Evolutionary conservation across 805 yeast genomes (phyloP), one percentile per base, ranked within the genome.

Genomic region (Spathaspora sp.): DNA sequence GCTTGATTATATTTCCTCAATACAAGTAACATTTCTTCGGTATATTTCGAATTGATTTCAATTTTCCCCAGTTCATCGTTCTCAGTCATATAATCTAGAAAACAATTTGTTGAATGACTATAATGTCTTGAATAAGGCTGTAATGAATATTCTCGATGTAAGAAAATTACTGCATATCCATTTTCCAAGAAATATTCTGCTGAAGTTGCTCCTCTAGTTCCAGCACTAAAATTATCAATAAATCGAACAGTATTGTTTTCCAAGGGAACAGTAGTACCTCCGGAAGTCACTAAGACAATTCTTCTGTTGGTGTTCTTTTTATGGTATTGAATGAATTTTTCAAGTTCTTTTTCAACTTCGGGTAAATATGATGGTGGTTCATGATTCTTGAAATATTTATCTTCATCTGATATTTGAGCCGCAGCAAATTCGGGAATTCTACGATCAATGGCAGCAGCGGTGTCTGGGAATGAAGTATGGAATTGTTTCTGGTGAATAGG

Each of bases 211-310:
- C 99, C 99, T 68, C 99, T 81, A 0, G 97, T 94, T 20, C 99
- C 99, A 20, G 98, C 98, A 57, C 94, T 85, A 67, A 94, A 94
- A 64, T 94, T 94, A 69, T 94, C 99, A 61, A 94, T 91, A 68
- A 94, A 94, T 49, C 99, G 73, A 6, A 94, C 99, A 0, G 99
- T 94, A 64, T 94, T 94, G 68, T 91, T 92, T 63, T 94, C 99
- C 57, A 94, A 73, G 0, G 99, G 99, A 0, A 94, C 99, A 0
- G 97, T 93, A 0, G 99, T 94, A 19, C 99, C 99, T 20, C 99
- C 99, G 8, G 93, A 84, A 0, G 99, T 94, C 2, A 93, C 96
- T 44, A 93, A 71, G 0, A 83, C 98, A 12, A 93, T 80, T 46
- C 77, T 81, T 49, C 77, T 73, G 3, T 73, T 69, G 3, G 76